Evolutionary conservation across 2,329 filamentous ascomycete species (phyloP), one percentile per base, ranked within the genome.

Genomic region (Ophiostoma sp.): DNA sequence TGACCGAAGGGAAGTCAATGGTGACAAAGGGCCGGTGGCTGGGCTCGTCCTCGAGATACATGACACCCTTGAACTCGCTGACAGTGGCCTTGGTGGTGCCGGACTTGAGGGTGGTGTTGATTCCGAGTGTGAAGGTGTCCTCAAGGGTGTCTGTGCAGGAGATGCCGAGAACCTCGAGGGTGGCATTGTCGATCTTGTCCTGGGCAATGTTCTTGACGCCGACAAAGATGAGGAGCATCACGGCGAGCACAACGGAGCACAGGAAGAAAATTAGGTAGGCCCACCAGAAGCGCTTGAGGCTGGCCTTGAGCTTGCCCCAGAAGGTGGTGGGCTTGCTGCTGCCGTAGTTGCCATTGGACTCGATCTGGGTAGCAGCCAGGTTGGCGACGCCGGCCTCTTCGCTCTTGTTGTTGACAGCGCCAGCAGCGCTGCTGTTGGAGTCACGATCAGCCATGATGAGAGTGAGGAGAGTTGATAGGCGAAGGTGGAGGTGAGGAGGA

Each of bases 261-360:
- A 83, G 74, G 66, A 86, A 75, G 16, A 80, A 75, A 69, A 89
- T 77, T 69, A 88, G 75, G 73, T 87, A 81, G 71, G 81, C 73
- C 86, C 87, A 89, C 87, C 87, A 89, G 73, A 83, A 87, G 72
- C 79, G 81, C 74, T 77, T 81, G 75, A 82, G 83, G 74, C 86
- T 84, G 11, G 6, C 47, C 5, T 45, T 18, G 55, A 67, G 18
- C 38, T 67, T 55, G 38, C 27, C 58, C 47, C 27, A 36, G 16
- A 47, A 44, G 7, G 63, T 27, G 40, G 40, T 44, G 41, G 41
- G 63, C 63, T 27, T 45, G 41, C 12, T 18, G 11, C 18, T 8
- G 40, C 6, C 8, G 40, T 14, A 4, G 11, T 9, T 9, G 27
- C 55, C 55, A 38, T 60, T 60, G 55, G 55, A 60, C 55, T 60